These are phyloP conservation scores for Cinnamomum micranthum DNA, from an alignment of 164 flowering plant genomes.

Conservation along the genomic window DNA sequence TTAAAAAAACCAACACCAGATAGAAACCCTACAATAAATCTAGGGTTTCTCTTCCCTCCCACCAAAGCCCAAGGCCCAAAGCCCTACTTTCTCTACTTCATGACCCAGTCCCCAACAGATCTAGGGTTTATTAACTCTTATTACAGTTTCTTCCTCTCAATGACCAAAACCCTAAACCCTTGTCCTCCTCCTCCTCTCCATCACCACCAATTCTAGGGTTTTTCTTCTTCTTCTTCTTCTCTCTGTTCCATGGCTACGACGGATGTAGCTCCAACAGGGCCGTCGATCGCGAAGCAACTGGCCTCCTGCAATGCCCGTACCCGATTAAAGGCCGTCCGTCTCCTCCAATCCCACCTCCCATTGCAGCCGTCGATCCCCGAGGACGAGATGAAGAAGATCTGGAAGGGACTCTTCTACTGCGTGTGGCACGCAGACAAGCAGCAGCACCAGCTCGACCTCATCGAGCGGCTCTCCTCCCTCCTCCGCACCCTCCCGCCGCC, in stretches of 20 bases:
- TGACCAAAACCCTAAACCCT: not conserved
- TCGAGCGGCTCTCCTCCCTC: conserved; percentile 45
- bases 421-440: conserved; percentile 37
- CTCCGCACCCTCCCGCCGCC: conserved; percentile 29
- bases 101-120: too few relatives aligned
- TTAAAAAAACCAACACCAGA: too few relatives aligned
- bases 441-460: conserved; percentile 47
- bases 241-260: not conserved
- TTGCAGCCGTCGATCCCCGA: conserved; percentile 40
- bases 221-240: too few relatives aligned
- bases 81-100: too few relatives aligned
- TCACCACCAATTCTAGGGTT: not conserved
- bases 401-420: conserved; percentile 93
- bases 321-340: conserved; percentile 44
- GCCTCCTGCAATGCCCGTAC: conserved; percentile 58
- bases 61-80: too few relatives aligned
- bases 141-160: not conserved
- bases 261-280: conserved; percentile 4
- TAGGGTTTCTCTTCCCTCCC: too few relatives aligned
- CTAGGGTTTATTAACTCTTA: too few relatives aligned
- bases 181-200: not conserved
- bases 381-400: conserved; percentile 62
- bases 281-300: conserved; percentile 44
- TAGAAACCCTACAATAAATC: too few relatives aligned
- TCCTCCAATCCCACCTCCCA: conserved; percentile 55